Evolutionary conservation across 2,329 filamentous ascomycete genomes (phyloP), one percentile per base, ranked within the genome.

Genomic region (Verticillium longisporum): DNA sequence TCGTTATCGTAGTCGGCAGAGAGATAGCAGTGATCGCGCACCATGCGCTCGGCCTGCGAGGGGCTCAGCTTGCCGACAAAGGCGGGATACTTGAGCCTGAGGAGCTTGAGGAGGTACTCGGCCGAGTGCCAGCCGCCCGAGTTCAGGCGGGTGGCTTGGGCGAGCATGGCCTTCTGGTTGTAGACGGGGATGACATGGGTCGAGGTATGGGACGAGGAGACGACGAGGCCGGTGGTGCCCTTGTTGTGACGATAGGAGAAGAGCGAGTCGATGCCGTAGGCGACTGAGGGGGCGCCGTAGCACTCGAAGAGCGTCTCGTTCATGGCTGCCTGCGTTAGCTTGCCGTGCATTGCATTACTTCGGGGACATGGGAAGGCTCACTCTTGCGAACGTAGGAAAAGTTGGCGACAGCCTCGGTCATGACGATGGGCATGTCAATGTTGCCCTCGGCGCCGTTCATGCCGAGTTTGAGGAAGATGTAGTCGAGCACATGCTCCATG

Each of bases 221-320:
- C 85, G 41, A 99, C 90, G 26, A 99, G 80, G 6, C 95, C 95
- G 32, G 91, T 94, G 58, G 82, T 87, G 64, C 95, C 95, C 63
- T 90, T 86, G 73, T 99, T 99, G 78, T 97, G 90, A 63, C 88
- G 83, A 78, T 97, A 99, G 21, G 94, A 96, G 78, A 99, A 99
- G 36, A 99, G 84, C 11, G 93, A 96, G 74, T 99, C 95, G 76
- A 99, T 93, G 58, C 95, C 95, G 75, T 95, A 97, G 18, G 93
- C 90, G 31, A 97, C 83, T 1, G 91, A 94, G 0, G 95, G 94
- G 11, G 91, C 93, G 62, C 87, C 86, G 74, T 99, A 99, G 75
- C 92, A 96, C 75, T 99, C 95, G 73, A 98, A 99, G 11, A 99
- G 80, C 60, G 98, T 94, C 72, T 99, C 95, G 54, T 91, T 96